Percentiles rank a stretch among this genome's conserved stretches.
Evolutionary conservation across 345 rosid genomes (phyloP).

Genomic region (Heritiera littoralis): DNA sequence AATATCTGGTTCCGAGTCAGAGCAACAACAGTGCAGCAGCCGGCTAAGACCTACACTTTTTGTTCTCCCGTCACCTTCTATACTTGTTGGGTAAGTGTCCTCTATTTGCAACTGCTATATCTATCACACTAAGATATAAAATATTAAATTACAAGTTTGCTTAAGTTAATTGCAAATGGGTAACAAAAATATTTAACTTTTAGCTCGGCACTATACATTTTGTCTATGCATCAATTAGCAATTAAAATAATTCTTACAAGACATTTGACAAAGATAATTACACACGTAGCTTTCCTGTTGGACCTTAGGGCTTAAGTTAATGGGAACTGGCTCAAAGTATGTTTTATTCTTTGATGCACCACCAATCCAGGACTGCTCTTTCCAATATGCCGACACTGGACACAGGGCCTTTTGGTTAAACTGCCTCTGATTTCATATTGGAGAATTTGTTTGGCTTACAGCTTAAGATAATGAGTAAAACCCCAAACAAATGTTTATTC

Average conservation of each 20-base stretch:
- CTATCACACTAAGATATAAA: background rate
- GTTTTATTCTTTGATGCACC: background rate
- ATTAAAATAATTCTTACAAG: background rate
- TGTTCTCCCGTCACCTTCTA: conserved; percentile 88
- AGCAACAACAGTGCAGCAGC: conserved; percentile 43
- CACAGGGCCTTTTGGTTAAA: background rate
- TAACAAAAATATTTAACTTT: background rate
- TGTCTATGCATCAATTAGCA: background rate
- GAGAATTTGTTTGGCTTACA: background rate
- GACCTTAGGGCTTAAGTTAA: background rate
- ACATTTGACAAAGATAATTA: background rate
- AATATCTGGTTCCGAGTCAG: conserved; percentile 61
- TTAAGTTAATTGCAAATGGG: background rate
- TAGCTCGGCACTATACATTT: background rate
- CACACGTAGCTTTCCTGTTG: background rate
- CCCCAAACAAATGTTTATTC: background rate
- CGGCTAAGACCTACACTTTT: conserved; percentile 68
- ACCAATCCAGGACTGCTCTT: background rate
- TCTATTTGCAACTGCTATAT: background rate
- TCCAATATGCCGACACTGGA: too few species aligned
- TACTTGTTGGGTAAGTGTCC: conserved; percentile 86
- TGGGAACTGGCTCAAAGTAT: background rate
- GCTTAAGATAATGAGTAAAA: background rate
- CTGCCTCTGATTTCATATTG: background rate
- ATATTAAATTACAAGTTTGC: background rate